Conservation (phyloP, 805 yeast species). For the Wickerhamomyces alni region DNA sequence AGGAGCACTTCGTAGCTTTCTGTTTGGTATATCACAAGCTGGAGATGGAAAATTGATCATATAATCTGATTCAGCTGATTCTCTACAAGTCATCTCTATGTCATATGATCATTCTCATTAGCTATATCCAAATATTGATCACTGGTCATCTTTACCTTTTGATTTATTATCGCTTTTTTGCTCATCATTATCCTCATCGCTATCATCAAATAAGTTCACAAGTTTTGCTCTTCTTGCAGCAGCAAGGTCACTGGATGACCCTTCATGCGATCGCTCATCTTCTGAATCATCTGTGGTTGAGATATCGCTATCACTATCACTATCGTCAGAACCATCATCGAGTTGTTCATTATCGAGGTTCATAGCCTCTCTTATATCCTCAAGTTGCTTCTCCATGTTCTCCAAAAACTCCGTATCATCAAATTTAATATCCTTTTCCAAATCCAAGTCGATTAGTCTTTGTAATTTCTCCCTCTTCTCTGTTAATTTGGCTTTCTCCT, state of each 20-base stretch:
- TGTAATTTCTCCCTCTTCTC: slow-evolving; percentile 32
- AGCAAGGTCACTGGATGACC: neutral
- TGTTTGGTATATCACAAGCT: too few species aligned
- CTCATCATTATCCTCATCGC: too few species aligned
- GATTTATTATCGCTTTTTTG: too few species aligned
- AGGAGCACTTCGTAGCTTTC: too few species aligned
- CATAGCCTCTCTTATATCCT: slow-evolving; percentile 27
- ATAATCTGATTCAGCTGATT: too few species aligned
- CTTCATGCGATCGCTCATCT: neutral
- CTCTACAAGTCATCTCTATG: too few species aligned
- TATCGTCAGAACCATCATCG: neutral
- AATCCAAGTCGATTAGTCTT: slow-evolving; percentile 26
- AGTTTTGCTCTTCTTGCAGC: too few species aligned
- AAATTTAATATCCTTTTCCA: slow-evolving; percentile 25
- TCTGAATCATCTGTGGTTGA: neutral
- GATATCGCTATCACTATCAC: neutral
- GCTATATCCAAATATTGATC: too few species aligned
- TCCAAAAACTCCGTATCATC: slow-evolving; percentile 33
- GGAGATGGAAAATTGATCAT: too few species aligned
- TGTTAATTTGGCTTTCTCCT: slow-evolving; percentile 16
- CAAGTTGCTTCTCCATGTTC: slow-evolving; percentile 31
- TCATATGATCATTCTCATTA: too few species aligned
- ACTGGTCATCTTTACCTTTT: too few species aligned
- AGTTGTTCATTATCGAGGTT: slow-evolving; percentile 4
- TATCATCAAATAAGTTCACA: too few species aligned